Conservation (phyloP, 805 yeast species). For the Wickerhamiella allomyrinae region DNA sequence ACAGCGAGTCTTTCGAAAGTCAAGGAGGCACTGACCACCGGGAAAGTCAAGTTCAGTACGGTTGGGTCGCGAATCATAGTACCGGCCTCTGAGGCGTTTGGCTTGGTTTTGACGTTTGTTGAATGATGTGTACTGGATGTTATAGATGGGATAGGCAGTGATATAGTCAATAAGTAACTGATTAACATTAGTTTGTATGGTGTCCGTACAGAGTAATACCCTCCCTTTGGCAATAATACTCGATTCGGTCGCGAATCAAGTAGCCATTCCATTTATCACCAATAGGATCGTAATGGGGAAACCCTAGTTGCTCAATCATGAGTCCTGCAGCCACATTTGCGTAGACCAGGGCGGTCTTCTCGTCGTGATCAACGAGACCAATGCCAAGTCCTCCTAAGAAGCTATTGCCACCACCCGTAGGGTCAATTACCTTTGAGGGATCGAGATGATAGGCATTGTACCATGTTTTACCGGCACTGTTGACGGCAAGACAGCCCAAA, state of each 20-base stretch:
- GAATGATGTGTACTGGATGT: no score
- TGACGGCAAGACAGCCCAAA: slow-evolving; percentile 44
- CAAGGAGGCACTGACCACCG: not conserved
- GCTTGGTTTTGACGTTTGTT: not conserved
- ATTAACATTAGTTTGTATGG: no score
- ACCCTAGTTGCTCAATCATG: slow-evolving; percentile 68
- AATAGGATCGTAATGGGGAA: slow-evolving; percentile 32
- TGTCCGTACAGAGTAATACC: no score
- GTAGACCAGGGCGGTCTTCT: slow-evolving; percentile 37
- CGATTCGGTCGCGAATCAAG: slow-evolving; percentile 32
- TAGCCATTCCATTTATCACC: slow-evolving; percentile 48
- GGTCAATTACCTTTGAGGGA: slow-evolving; percentile 49
- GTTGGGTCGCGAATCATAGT: not conserved
- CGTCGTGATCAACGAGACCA: slow-evolving; percentile 33
- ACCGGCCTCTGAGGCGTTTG: not conserved
- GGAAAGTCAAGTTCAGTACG: not conserved
- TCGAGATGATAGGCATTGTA: slow-evolving; percentile 61
- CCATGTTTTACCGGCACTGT: slow-evolving; percentile 28
- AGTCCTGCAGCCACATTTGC: slow-evolving; percentile 72
- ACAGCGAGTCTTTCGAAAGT: not conserved
- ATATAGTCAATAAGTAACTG: no score
- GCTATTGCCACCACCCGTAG: slow-evolving; percentile 92
- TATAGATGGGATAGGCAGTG: no score
- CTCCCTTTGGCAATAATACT: slow-evolving; percentile 22
- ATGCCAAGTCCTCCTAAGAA: slow-evolving; percentile 69